Evolutionary conservation across 805 yeast genomes (phyloP), one percentile per base, ranked within the genome.

Genomic region (Yamadazyma olivae): DNA sequence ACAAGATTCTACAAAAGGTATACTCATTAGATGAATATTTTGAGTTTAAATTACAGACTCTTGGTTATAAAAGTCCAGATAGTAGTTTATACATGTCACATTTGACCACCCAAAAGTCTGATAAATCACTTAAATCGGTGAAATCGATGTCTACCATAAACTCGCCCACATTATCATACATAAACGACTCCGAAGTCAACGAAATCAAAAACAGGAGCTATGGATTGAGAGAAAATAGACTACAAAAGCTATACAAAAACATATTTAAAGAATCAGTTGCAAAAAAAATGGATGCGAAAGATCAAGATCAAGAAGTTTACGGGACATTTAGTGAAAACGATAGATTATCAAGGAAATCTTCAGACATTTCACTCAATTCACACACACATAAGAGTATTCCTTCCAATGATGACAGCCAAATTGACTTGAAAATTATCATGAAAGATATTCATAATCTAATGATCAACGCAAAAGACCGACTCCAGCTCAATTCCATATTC

Each of bases 391-490:
- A 10, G 23, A 10, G 10, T 7, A 7, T 6, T 13, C 15, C 28
- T 7, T 6, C 8, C 9, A 9, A 10, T 17, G 18, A 23, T 17
- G 23, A 34, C 3, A 12, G 6, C 3, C 17, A 17, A 5, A 6
- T 27, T 15, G 55, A 52, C 22, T 37, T 61, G 31, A 60, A 59
- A 39, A 39, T 38, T 14, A 44, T 61, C 8, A 59, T 58, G 60
- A 57, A 54, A 38, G 48, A 45, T 9, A 64, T 62, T n/a, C 64
- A 65, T 44, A 46, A 46, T 25, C 27, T 52, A 27, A 49, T 53
- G 33, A 39, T 47, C 14, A 39, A 39, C 27, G 60, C 53, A 17
- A 35, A 36, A 14, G 17, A 32, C 25, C 35, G 43, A 25, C 35
- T 22, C 23, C 33, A 29, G 2, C 20, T 30, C 21, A 30, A 36